These are phyloP conservation scores for Castanopsis chinensis DNA, from an alignment of 306 rosid genomes.

Conservation along the genomic window DNA sequence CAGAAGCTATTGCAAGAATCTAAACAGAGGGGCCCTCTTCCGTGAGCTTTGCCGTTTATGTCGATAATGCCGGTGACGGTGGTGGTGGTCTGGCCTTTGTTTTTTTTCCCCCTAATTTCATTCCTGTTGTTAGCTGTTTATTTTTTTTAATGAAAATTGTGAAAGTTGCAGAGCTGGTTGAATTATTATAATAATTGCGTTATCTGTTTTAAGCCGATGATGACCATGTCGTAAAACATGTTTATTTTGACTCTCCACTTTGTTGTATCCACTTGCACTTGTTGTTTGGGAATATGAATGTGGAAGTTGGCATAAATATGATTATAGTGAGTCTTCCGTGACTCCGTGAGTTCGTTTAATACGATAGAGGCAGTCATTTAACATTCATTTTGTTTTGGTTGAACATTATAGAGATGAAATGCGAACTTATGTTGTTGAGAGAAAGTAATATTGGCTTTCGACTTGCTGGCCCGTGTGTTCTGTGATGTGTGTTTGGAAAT, in stretches of 20 bases:
- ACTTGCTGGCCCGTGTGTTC: not conserved
- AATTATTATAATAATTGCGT: not conserved
- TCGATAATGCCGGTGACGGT: constrained; percentile 12
- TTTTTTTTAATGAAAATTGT: constrained; percentile 28
- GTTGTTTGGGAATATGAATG: constrained; percentile 16
- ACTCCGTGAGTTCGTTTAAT: constrained; percentile 6
- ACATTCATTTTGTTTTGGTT: not conserved
- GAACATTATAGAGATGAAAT: not conserved
- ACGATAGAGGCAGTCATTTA: not conserved
- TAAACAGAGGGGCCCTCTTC: constrained; percentile 46
- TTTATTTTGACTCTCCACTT: not conserved
- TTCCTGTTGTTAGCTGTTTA: constrained; percentile 20
- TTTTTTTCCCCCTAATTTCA: not conserved
- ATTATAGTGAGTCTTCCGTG: not conserved
- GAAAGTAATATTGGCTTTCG: not conserved
- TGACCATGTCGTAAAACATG: constrained; percentile 2
- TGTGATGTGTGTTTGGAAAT: not conserved
- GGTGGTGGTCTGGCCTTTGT: not conserved
- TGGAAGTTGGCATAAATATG: constrained; percentile 9
- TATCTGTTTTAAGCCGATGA: constrained; percentile 12
- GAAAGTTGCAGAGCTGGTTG: constrained; percentile 1
- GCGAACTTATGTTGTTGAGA: not conserved
- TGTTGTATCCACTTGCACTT: not conserved
- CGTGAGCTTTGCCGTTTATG: constrained; percentile 27
- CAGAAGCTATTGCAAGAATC: constrained; percentile 74